Base-by-base conservation (phyloP, 345 rosid species). In the Populus simonii region DNA sequence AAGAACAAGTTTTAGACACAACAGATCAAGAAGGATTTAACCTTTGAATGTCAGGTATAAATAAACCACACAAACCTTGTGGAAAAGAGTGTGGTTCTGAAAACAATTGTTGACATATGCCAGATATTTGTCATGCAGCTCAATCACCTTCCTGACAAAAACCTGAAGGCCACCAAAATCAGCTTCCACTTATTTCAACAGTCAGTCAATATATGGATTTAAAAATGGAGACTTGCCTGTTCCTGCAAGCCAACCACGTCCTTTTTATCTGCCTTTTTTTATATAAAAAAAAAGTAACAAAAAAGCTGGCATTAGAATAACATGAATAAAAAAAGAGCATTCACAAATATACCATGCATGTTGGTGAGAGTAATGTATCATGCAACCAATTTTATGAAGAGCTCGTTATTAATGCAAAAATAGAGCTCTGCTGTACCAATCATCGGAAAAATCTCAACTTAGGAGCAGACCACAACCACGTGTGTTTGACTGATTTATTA, bases 101-200 rank as follows among this genome's bases (percentile, higher is more conserved):
- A 83, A 86, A 81, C 88, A 88, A 70, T 77, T 73, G 5, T 68
- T 71, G 17, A 83, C 85, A 39, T 83, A 83, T 3, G 76, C 83
- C 78, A 80, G 72, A 49, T 76, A 83, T 66, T 80, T 83, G 80
- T 88, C 82, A 61, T 86, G 88, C 70, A 88, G 81, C 80, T 86
- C 85, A 33, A 88, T 80, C 63, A 85, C 78, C 78, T 85, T 77
- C 68, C 79, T 74, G 10, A 88, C 72, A 33, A 83, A 73, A 61
- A 83, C 83, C 85, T 82, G 82, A 72, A 69, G n/a, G 57, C 25
- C 47, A 74, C 55, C 70, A 72, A 63, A 55, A 55, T 81, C 61
- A 68, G 70, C 36, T 68, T 41, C 63, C 20, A 49, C 49, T 62
- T 12, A 36, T 13, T 76, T 51, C 3, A 49, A 66, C 35, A 59